phyloP scores from a whole-genome alignment of 768 basidiomycete species.

The Gyrodon lividus region DNA sequence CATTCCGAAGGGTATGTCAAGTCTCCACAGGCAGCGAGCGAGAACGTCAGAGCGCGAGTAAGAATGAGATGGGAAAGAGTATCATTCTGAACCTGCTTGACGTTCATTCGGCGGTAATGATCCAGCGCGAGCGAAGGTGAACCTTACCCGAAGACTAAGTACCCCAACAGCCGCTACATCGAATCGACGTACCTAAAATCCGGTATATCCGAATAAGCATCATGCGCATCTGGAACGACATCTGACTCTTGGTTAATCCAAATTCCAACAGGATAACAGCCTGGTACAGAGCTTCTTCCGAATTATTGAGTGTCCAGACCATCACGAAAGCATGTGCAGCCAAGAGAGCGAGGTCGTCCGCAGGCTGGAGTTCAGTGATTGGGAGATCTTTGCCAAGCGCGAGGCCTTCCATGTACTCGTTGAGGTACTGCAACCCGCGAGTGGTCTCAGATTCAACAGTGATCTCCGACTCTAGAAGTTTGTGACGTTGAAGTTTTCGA shows the following conservation, averaged over 20 bases:
- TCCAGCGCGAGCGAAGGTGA: constrained; percentile 71
- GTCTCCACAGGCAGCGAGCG: constrained; percentile 72
- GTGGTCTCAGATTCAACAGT: constrained; percentile 55
- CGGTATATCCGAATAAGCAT: constrained; percentile 81
- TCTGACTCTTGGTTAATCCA: constrained; percentile 67
- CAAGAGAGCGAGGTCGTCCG: constrained; percentile 80
- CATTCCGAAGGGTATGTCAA: constrained; percentile 74
- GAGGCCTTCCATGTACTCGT: constrained; percentile 66
- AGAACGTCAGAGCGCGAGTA: constrained; percentile 76
- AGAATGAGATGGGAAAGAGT: constrained; percentile 85
- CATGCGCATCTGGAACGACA: constrained; percentile 76
- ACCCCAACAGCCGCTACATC: neutral
- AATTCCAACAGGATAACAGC: constrained; percentile 71
- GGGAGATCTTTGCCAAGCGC: constrained; percentile 65
- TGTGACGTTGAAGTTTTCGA: constrained; percentile 70
- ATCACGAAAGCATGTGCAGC: constrained; percentile 66
- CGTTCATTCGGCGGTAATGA: constrained; percentile 73
- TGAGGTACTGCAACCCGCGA: constrained; percentile 51
- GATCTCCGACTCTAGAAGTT: constrained; percentile 47
- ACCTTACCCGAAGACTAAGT: constrained; percentile 42
- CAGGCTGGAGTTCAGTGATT: constrained; percentile 79
- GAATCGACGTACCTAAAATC: constrained; percentile 56
- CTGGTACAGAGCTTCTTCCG: constrained; percentile 59
- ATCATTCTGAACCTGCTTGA: constrained; percentile 87
- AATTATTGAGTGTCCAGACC: constrained; percentile 56